A percentile compares a stretch with the other conserved stretches of the same genome.
phyloP scores from a whole-genome alignment of 208 protist genomes.

The Acanthamoeba royreba region DNA sequence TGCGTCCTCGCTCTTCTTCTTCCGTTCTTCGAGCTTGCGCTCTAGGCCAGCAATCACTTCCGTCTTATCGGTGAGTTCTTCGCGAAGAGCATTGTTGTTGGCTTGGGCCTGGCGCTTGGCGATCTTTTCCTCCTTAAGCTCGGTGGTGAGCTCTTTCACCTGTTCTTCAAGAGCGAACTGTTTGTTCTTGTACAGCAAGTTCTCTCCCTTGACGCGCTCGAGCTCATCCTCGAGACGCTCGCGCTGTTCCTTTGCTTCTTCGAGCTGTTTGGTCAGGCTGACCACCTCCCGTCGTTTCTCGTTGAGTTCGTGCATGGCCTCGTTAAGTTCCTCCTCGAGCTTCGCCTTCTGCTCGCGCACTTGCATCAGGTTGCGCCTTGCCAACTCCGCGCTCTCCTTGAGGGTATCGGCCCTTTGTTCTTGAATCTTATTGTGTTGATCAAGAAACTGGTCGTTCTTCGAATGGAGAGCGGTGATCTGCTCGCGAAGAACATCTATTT shows the following conservation, averaged over 20 bases:
- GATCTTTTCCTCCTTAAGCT: constrained; percentile 13
- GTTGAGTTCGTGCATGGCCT: constrained; percentile 32
- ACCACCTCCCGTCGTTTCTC: neutral
- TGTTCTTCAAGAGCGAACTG: neutral
- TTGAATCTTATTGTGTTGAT: constrained; percentile 40
- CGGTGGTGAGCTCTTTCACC: neutral
- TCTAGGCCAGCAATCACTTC: neutral
- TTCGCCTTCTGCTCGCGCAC: constrained; percentile 34
- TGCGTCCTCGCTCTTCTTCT: neutral
- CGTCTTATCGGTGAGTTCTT: constrained; percentile 2
- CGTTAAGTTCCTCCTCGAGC: constrained; percentile 44
- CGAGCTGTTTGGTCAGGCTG: neutral
- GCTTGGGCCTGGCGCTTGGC: constrained; percentile 14
- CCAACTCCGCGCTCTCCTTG: constrained; percentile 44
- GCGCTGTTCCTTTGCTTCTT: neutral
- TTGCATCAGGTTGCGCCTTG: neutral
- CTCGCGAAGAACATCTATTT: neutral
- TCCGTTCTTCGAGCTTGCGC: neutral
- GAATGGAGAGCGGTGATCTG: constrained; percentile 32
- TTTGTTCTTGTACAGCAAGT: neutral
- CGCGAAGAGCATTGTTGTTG: constrained; percentile 42
- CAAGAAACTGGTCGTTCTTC: constrained; percentile 42
- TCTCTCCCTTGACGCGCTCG: neutral
- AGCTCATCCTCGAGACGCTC: neutral
- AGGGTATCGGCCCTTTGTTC: constrained; percentile 31